Percentiles rank a stretch among this genome's conserved stretches.
phyloP scores from a whole-genome alignment of 371 early-diverging fungal genomes.

The Zancudomyces culisetae region DNA sequence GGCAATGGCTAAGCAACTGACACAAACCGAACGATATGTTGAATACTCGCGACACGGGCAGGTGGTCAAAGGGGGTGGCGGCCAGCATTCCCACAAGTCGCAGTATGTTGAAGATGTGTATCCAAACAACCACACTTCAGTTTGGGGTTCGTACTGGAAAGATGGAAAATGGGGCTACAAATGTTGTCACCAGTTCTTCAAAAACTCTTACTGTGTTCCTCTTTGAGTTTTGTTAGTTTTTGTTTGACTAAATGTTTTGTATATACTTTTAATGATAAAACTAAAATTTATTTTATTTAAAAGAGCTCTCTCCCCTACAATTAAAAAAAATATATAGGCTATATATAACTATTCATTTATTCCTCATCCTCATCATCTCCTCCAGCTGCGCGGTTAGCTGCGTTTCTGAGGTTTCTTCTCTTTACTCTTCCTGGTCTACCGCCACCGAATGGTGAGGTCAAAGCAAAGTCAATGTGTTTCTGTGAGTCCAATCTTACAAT shows the following conservation, averaged over 20 bases:
- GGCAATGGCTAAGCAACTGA: slow-evolving; percentile 20
- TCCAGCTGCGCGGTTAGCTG: slow-evolving; percentile 41
- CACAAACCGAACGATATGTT: slow-evolving; percentile 83
- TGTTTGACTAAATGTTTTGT: no score
- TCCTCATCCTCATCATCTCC: slow-evolving; percentile 40
- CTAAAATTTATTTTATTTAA: no score
- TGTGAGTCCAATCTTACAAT: slow-evolving; percentile 83
- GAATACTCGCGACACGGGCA: slow-evolving; percentile 89
- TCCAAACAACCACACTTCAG: slow-evolving; percentile 61
- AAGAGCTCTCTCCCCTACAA: no score
- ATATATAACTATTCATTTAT: slow-evolving; percentile 5
- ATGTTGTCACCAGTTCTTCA: slow-evolving; percentile 31
- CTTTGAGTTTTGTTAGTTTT: no score
- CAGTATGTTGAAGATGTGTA: slow-evolving; percentile 82
- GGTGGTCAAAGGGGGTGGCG: slow-evolving; percentile 69
- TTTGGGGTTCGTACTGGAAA: slow-evolving; percentile 93
- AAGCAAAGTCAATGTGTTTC: slow-evolving; percentile 97
- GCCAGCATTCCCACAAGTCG: slow-evolving; percentile 41
- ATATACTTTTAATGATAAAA: no score
- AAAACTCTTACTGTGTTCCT: background rate
- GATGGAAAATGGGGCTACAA: slow-evolving; percentile 90
- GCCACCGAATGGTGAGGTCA: slow-evolving; percentile 96
- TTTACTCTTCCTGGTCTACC: slow-evolving; percentile 95
- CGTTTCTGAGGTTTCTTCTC: slow-evolving; percentile 68
- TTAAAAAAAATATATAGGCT: background rate